Percentiles rank a stretch among this genome's conserved stretches.
Evolutionary conservation across 345 rosid genomes (phyloP).

Genomic region (Melaleuca quinquenervia): DNA sequence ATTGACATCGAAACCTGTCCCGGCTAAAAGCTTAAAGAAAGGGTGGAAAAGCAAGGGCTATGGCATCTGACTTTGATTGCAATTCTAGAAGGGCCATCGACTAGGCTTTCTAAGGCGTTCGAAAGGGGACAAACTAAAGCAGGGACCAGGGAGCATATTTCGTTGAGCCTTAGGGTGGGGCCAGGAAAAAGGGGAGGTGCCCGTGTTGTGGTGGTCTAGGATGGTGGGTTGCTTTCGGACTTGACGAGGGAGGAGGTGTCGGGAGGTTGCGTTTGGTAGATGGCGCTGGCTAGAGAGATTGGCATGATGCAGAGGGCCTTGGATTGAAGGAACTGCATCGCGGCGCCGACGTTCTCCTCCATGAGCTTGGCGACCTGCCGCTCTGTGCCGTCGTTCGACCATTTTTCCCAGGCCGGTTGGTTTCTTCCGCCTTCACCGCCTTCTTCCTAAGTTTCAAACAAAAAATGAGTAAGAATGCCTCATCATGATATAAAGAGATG

Average conservation of each 20-base stretch:
- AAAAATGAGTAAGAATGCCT: neutral
- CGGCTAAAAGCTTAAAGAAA: constrained; percentile 12
- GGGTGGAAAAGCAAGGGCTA: constrained; percentile 2
- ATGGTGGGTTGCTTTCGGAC: constrained; percentile 65
- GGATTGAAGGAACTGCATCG: constrained; percentile 96
- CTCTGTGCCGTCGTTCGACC: constrained; percentile 95
- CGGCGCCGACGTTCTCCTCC: constrained; percentile 97
- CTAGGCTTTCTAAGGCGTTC: constrained; percentile 5
- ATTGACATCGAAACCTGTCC: constrained; percentile 33
- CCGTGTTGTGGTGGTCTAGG: constrained; percentile 13
- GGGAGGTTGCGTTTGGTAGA: constrained; percentile 73
- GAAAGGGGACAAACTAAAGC: constrained; percentile 4
- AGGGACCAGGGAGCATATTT: constrained; percentile 26
- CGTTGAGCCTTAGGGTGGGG: neutral
- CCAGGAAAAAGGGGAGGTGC: neutral
- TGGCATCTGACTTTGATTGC: constrained; percentile 66
- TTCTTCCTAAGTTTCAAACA: constrained; percentile 46
- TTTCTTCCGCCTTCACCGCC: constrained; percentile 67
- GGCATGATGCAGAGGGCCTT: constrained; percentile 99
- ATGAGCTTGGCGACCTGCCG: constrained; percentile 90
- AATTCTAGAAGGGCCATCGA: constrained; percentile 21
- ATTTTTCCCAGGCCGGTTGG: constrained; percentile 95
- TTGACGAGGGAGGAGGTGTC: constrained; percentile 69
- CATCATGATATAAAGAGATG: neutral
- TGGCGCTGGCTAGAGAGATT: constrained; percentile 81